A percentile compares a stretch with the other conserved stretches of the same genome.
These are phyloP conservation scores for Hypoxylon fragiforme DNA, from an alignment of 495 filamentous ascomycete species.

Conservation along the genomic window DNA sequence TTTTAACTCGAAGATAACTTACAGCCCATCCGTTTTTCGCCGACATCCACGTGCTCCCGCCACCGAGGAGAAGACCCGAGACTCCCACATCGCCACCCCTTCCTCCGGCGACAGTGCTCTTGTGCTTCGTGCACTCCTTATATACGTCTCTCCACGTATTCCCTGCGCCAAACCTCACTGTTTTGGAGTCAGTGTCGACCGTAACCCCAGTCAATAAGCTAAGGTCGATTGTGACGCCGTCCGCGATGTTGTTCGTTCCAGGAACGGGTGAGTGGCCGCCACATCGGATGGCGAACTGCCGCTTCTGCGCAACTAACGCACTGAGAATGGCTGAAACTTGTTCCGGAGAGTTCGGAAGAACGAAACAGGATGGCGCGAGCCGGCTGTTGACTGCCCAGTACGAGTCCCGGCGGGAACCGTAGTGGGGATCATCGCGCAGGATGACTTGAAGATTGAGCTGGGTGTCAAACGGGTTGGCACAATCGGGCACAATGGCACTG, in stretches of 20 bases:
- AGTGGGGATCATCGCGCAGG: no score
- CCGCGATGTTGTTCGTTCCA: slow-evolving; percentile 44
- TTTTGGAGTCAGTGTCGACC: slow-evolving; percentile 43
- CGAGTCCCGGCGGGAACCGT: no score
- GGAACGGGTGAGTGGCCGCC: slow-evolving; percentile 47
- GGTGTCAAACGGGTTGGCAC: no score
- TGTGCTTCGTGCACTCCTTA: slow-evolving; percentile 36
- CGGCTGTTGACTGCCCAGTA: slow-evolving; percentile 33
- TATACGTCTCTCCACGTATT: slow-evolving; percentile 52
- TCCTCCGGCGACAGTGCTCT: slow-evolving; percentile 45
- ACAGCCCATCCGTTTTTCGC: background rate
- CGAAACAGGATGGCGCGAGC: slow-evolving; percentile 42
- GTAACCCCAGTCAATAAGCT: slow-evolving; percentile 45
- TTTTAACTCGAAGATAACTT: background rate
- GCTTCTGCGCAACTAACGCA: slow-evolving; percentile 36
- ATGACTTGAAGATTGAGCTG: no score
- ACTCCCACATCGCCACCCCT: slow-evolving; percentile 48
- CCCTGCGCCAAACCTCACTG: slow-evolving; percentile 49
- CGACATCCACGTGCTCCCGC: slow-evolving; percentile 37
- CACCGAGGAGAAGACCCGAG: slow-evolving; percentile 48
- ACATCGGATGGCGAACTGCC: slow-evolving; percentile 52
- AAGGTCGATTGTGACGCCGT: slow-evolving; percentile 58
- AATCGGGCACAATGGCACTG: no score
- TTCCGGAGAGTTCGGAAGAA: slow-evolving; percentile 38
- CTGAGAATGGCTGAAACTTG: slow-evolving; percentile 45